phyloP scores from a whole-genome alignment of 2,329 filamentous ascomycete genomes.

The Ilyonectria robusta region DNA sequence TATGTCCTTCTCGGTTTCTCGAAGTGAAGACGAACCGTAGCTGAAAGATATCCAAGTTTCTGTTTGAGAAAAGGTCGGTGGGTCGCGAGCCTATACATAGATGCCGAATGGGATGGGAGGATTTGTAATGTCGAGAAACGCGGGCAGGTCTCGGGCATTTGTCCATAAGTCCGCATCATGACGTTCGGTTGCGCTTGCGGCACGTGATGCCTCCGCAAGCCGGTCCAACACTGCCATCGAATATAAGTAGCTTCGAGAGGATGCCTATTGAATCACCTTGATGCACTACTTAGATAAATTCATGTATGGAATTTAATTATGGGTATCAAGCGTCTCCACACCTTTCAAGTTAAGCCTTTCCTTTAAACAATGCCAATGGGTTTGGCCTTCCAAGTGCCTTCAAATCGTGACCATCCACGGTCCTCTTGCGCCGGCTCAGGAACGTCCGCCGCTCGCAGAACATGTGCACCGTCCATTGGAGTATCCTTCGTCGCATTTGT shows the following conservation, averaged over 20 bases:
- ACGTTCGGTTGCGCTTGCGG: conserved; percentile 37
- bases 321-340: conserved; percentile 29
- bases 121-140: conserved; percentile 44
- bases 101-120: conserved; percentile 41
- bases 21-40: conserved; percentile 38
- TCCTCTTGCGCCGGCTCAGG: conserved; percentile 40
- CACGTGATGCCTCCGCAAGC: conserved; percentile 41
- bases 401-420: conserved; percentile 63
- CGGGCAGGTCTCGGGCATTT: conserved; percentile 28
- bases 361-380: conserved; percentile 69
- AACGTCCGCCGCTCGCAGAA: conserved; percentile 32
- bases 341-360: not conserved
- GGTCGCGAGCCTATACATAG: conserved; percentile 61
- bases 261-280: not conserved
- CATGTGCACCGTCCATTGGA: conserved; percentile 29
- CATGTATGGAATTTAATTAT: not conserved
- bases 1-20: not conserved
- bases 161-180: conserved; percentile 38
- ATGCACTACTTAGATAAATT: not conserved
- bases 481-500: conserved; percentile 7
- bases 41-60: conserved; percentile 46
- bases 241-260: not conserved
- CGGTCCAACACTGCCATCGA: not conserved
- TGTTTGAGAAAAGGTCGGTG: conserved; percentile 53
- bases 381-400: conserved; percentile 69